Evolutionary conservation across 1,284 basidiomycete species (phyloP), one percentile per base, ranked within the genome.

Genomic region (Irpex lacteus): DNA sequence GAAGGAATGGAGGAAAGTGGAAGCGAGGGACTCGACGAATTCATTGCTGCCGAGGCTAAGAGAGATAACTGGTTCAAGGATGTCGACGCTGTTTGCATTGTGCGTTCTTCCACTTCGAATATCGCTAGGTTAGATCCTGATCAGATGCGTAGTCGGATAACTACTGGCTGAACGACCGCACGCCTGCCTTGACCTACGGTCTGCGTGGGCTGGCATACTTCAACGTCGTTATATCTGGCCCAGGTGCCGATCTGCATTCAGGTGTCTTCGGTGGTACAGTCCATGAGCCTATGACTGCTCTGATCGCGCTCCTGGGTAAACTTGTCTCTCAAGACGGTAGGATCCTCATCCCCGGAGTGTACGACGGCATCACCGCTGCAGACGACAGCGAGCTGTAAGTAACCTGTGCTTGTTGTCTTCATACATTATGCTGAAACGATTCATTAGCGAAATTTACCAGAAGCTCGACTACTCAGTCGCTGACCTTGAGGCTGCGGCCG

Each of bases 1-100:
- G 97, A 99, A 77, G 96, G 97, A 6, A 99, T 99, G 98, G 97
- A 99, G 78, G 97, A 99, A 81, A 92, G 85, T 70, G 97, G 97
- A 5, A 95, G 92, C 54, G 94, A 96, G 71, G 96, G 96, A 5
- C 84, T 99, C 9, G 96, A 98, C 73, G 94, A 94, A 60, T 86
- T 98, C 60, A 96, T 99, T 70, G 80, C 85, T 67, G 82, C 82
- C 59, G 95, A 98, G 80, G 89, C 90, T 64, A 78, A 83, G 60
- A 83, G 81, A 50, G 82, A 88, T 73, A 68, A 82, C 47, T 98
- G 91, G 85, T 98, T 99, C 76, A 84, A 89, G 58, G 95, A 92
- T 21, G 91, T 96, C 40, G 97, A 99, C 73, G 95, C 92, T 69
- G 92, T 98, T 67, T 99, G 97, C 82, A 98, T 99, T 71, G 92